Base-by-base conservation (phyloP, 441 rosid genomes). In the Populus hybrid region DNA sequence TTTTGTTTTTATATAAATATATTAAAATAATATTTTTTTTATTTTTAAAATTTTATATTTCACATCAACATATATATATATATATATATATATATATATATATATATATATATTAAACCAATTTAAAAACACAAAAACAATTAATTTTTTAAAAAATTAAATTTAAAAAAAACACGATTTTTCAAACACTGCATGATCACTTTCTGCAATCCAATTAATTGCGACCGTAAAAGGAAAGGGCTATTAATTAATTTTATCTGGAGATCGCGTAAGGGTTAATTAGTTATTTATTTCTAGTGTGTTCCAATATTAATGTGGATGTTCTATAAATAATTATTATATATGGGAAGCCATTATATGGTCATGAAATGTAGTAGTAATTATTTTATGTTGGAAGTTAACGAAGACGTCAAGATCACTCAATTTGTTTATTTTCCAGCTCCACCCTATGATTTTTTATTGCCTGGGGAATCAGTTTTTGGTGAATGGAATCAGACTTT, bases 401-500 rank as follows among this genome's bases (percentile, higher is more conserved):
- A 21, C 69, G 33, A 3, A 21, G 59, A 77, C 82, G 83, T 79
- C 76, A 28, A 75, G 36, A 63, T 68, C 80, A 80, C 81, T 42
- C 79, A 40, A 73, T 63, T 6, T 9, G 28, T 23, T 66, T 1
- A 45, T 68, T 75, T 82, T 82, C 76, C 72, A 53, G 77, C 70
- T 56, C 68, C 71, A 1, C 5, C 7, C 42, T 5, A 29, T 26
- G 2, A 38, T 71, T 64, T 10, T 8, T 24, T 4, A 6, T 85
- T 82, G 84, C 76, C 71, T 80, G 33, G 31, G 61, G 83, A 76
- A 74, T 71, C 67, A 71, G 38, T 23, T 66, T 1, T 11, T 7
- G 29, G 65, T 28, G 66, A 74, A 24, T 77, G 77, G 77, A 73
- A 53, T 28, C 3, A 64, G 56, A 29, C 78, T 79, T 78, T 18